phyloP scores from a whole-genome alignment of 345 rosid species.

The Mangifera indica region DNA sequence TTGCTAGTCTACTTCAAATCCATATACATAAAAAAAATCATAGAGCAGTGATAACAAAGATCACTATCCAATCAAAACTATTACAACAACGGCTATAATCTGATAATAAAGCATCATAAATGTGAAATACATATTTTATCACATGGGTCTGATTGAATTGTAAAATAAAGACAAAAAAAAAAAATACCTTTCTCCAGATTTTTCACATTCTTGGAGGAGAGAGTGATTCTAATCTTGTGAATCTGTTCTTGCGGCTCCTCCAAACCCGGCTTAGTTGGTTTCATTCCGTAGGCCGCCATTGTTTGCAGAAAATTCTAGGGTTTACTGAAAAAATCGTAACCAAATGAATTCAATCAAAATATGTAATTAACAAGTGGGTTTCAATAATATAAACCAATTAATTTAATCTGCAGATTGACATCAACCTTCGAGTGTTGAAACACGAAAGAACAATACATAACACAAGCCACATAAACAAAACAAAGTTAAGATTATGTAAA shows the following conservation, averaged over 20 bases:
- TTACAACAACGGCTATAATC: not conserved
- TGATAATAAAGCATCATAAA: not conserved
- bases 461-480: not conserved
- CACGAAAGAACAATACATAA: not conserved
- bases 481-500: not conserved
- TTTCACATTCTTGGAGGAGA: slow-evolving; percentile 70
- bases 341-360: not conserved
- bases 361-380: not conserved
- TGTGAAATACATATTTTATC: not conserved
- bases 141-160: not conserved
- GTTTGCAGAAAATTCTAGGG: not conserved
- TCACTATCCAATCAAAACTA: not conserved
- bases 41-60: not conserved
- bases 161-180: not conserved
- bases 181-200: slow-evolving; percentile 67
- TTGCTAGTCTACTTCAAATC: not conserved
- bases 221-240: slow-evolving; percentile 77
- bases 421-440: not conserved
- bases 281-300: slow-evolving; percentile 44
- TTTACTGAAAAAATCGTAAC: not conserved
- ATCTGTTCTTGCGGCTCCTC: slow-evolving; percentile 64
- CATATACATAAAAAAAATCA: not conserved
- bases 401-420: not conserved
- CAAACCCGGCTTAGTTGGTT: slow-evolving; percentile 52
- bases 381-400: not conserved